These are phyloP conservation scores for Eimeria tenella DNA, from an alignment of 169 alveolate species.

Conservation along the genomic window DNA sequence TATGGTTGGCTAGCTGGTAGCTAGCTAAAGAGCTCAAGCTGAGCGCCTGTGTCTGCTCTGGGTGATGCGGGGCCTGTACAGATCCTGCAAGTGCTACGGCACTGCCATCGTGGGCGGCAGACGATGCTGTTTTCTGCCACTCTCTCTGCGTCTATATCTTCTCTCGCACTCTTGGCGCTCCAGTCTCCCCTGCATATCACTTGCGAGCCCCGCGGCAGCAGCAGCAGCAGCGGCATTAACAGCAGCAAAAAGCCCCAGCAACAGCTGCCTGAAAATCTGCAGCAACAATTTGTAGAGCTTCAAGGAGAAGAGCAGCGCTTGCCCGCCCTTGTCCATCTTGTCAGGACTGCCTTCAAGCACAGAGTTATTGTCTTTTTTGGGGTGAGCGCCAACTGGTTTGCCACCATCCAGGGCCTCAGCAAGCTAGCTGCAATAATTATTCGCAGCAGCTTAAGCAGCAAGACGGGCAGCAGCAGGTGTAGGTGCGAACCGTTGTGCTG, in stretches of 20 bases:
- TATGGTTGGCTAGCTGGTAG: not conserved
- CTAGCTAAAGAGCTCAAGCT: not conserved
- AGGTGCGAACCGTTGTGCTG: not conserved
- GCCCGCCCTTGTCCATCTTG: conserved; percentile 78
- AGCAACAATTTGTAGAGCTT: conserved; percentile 77
- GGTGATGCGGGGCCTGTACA: not conserved
- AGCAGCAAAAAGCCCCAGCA: conserved; percentile 4
- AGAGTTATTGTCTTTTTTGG: conserved; percentile 71
- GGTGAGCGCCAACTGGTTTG: conserved; percentile 34
- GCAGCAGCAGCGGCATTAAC: conserved; percentile 35
- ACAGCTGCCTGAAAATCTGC: conserved; percentile 31
- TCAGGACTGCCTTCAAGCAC: conserved; percentile 35
- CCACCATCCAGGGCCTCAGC: not conserved
- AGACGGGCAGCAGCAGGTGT: not conserved
- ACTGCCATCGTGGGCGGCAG: conserved; percentile 85
- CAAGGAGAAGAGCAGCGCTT: conserved; percentile 64
- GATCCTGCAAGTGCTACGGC: conserved; percentile 82
- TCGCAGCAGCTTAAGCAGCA: not conserved
- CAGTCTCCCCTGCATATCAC: conserved; percentile 85
- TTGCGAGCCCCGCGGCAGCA: not conserved
- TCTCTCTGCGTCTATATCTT: conserved; percentile 89
- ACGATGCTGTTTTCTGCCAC: conserved; percentile 94
- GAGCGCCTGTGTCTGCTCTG: no score
- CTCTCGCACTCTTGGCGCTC: conserved; percentile 88
- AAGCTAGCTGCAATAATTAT: not conserved